These are phyloP conservation scores for Sordaria brevicollis DNA, from an alignment of 495 filamentous ascomycete genomes.

Conservation along the genomic window DNA sequence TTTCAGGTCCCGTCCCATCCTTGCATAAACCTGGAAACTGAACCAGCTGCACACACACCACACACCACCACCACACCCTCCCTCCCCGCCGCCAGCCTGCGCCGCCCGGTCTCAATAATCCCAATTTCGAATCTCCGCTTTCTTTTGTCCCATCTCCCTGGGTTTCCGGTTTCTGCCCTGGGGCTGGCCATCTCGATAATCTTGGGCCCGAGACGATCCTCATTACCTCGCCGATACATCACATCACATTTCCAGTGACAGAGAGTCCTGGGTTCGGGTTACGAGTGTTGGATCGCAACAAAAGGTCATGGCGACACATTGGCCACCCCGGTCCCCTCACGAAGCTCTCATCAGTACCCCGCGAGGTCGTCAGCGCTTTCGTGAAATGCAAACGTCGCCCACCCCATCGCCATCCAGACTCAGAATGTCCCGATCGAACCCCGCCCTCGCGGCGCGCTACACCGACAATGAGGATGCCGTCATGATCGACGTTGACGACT, in stretches of 20 bases:
- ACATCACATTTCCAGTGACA: background rate
- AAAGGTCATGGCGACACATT: conserved; percentile 40
- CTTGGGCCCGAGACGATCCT: background rate
- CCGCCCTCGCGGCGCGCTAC: conserved; percentile 11
- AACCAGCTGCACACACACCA: background rate
- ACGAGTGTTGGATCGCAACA: background rate
- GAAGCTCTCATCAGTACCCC: conserved; percentile 77
- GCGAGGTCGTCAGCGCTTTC: conserved; percentile 59
- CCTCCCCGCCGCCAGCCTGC: background rate
- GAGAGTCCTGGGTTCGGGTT: background rate
- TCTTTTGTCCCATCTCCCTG: background rate
- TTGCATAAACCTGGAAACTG: background rate
- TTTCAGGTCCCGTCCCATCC: background rate
- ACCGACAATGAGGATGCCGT: conserved; percentile 25
- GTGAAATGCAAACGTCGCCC: conserved; percentile 48
- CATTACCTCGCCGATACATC: background rate
- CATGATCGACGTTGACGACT: conserved; percentile 26
- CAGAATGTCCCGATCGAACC: conserved; percentile 9
- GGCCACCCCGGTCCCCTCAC: conserved; percentile 82
- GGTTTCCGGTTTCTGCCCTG: background rate
- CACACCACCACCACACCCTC: too few relatives aligned
- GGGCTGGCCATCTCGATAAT: background rate
- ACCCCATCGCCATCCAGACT: conserved; percentile 49
- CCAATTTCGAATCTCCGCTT: background rate
- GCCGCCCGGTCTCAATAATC: background rate